phyloP scores from a whole-genome alignment of 176 grass and related monocot genomes.

The Phyllostachys edulis region DNA sequence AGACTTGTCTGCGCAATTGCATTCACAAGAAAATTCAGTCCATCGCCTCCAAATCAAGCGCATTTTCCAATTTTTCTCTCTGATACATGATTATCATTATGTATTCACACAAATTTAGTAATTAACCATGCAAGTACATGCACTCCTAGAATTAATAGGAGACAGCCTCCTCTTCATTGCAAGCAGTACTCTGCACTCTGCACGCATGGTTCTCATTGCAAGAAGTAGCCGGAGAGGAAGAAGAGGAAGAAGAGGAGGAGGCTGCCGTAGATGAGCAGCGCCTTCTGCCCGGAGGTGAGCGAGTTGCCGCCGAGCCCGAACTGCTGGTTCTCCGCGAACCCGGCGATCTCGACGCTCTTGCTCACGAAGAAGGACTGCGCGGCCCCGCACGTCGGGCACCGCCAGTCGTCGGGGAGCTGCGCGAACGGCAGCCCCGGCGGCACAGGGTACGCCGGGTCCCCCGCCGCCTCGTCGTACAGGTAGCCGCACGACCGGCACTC shows the following conservation, averaged over 20 bases:
- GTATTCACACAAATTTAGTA: neutral
- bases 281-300: slow-evolving; percentile 73
- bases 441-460: slow-evolving; percentile 80
- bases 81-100: neutral
- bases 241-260: slow-evolving; percentile 66
- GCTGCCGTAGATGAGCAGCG: slow-evolving; percentile 73
- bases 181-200: too few relatives aligned
- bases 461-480: slow-evolving; percentile 74
- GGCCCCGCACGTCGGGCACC: slow-evolving; percentile 80
- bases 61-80: neutral
- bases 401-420: slow-evolving; percentile 83
- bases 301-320: slow-evolving; percentile 85
- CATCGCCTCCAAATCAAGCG: neutral
- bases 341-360: slow-evolving; percentile 92
- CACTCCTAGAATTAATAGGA: neutral
- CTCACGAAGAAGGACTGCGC: slow-evolving; percentile 84
- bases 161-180: neutral
- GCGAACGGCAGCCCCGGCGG: slow-evolving; percentile 71
- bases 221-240: slow-evolving; percentile 87
- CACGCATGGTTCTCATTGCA: slow-evolving; percentile 48
- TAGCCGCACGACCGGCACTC: slow-evolving; percentile 93
- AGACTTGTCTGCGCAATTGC: neutral
- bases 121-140: neutral
- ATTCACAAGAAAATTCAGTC: neutral
- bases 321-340: slow-evolving; percentile 95